Base-by-base conservation (phyloP, 2,329 filamentous ascomycete species). In the Apiospora kogelbergensis region DNA sequence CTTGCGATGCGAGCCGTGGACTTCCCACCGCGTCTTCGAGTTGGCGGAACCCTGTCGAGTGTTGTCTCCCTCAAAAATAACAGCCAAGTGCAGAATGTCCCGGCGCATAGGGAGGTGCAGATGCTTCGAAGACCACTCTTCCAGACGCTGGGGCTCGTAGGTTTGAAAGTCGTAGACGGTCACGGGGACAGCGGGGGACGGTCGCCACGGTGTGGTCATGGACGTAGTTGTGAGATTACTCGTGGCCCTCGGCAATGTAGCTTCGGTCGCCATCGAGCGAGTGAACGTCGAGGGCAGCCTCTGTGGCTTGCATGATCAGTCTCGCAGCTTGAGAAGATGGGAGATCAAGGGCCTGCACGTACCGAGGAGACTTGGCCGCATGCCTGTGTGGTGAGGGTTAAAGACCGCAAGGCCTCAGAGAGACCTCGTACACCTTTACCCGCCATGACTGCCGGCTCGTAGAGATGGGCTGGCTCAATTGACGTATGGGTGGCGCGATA, bases 161-260 rank as follows among this genome's bases (percentile, higher is more conserved):
- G 90, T 89, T 44, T 96, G 96, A 84, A 98, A 99, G 78, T 86
- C 85, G 88, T 97, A 94, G 81, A 98, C 89, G 68, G 95, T 98
- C 71, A 95, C 87, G 68, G 93, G 89, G 68, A 97, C 93, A 40
- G 89, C 90, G 73, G 85, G 84, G 73, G 84, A 88, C 73, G 85
- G 84, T 73, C 82, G 80, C 81, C 82, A 87, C 11, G 79, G 75
- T 22, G 68, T 76, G 66, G 80, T 82, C 70, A 74, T 73, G 71
- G 78, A 81, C 71, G 73, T 70, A 67, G 73, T 78, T 42, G 73
- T 78, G 45, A 77, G 76, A 17, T 80, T 80, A 67, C 75, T 77
- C 69, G 81, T 83, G 57, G 80, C 79, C 26, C 74, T 73, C 4
- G 81, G 78, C 33, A 82, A 75, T 7, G 83, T 76, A 11, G 82